These are phyloP conservation scores for Mycena filopes DNA, from an alignment of 768 basidiomycete genomes.

Conservation along the genomic window DNA sequence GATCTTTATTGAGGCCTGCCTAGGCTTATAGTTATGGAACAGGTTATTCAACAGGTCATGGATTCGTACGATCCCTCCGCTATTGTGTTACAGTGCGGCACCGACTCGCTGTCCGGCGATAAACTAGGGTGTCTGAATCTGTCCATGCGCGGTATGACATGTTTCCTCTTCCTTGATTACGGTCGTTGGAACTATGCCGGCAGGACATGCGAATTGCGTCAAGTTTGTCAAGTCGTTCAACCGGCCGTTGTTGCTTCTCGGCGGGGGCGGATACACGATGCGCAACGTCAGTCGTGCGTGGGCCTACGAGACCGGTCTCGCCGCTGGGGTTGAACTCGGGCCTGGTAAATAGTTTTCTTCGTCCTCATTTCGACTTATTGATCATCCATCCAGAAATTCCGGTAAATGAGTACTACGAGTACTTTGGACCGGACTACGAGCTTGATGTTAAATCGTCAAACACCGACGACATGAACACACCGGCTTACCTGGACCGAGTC, in stretches of 20 bases:
- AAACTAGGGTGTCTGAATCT: conserved; percentile 96
- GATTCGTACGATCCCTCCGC: conserved; percentile 94
- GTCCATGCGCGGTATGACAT: conserved; percentile 86
- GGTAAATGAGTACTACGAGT: conserved; percentile 99
- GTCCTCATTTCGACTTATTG: neutral
- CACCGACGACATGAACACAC: conserved; percentile 94
- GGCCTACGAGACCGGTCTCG: conserved; percentile 98
- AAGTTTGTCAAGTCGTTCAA: conserved; percentile 97
- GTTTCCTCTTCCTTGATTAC: neutral
- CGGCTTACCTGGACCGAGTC: conserved; percentile 92
- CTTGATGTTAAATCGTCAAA: conserved; percentile 95
- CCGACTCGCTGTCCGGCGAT: conserved; percentile 96
- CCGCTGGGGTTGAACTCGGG: conserved; percentile 95
- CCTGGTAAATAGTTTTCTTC: conserved; percentile 61
- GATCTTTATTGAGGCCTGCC: neutral
- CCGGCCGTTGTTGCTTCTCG: conserved; percentile 91
- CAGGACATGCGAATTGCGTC: conserved; percentile 96
- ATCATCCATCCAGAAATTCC: conserved; percentile 81
- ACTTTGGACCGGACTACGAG: conserved; percentile 97
- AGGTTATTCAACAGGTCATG: conserved; percentile 96
- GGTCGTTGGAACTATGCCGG: neutral
- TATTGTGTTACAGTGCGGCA: conserved; percentile 96
- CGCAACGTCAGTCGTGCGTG: conserved; percentile 96
- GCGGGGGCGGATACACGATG: conserved; percentile 99
- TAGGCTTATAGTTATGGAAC: conserved; percentile 3